A percentile compares a stretch with the other conserved stretches of the same genome.
Conservation (phyloP, 2,329 filamentous ascomycete species). For the Neopestalotiopsis clavispora region DNA sequence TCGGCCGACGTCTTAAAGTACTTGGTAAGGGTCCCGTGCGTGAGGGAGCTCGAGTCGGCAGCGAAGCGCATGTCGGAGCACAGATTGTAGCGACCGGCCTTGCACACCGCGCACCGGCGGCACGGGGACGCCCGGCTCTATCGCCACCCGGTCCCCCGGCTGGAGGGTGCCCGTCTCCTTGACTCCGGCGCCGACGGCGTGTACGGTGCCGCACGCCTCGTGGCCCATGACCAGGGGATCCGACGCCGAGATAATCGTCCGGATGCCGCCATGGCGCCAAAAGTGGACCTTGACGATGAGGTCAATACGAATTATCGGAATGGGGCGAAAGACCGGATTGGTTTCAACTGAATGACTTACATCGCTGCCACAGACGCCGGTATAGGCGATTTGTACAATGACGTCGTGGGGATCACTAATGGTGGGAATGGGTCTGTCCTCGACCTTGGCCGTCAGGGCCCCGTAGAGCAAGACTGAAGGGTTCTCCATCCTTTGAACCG, state of each 20-base stretch:
- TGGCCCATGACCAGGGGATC: constrained; percentile 79
- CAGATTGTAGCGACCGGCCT: constrained; percentile 85
- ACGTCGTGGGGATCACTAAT: constrained; percentile 74
- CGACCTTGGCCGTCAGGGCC: constrained; percentile 72
- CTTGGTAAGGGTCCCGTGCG: constrained; percentile 85
- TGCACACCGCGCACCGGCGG: constrained; percentile 78
- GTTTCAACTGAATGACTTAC: constrained; percentile 33
- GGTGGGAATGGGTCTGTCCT: constrained; percentile 75
- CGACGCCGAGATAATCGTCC: constrained; percentile 75
- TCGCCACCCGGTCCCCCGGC: constrained; percentile 80
- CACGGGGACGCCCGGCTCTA: constrained; percentile 93
- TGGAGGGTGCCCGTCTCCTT: constrained; percentile 54
- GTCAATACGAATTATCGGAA: not conserved
- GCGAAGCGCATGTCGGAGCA: constrained; percentile 89
- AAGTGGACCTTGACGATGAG: constrained; percentile 63
- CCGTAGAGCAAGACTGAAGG: constrained; percentile 85
- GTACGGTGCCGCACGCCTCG: constrained; percentile 78
- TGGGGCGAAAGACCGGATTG: not conserved
- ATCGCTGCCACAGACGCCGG: constrained; percentile 87
- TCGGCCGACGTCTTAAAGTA: constrained; percentile 86
- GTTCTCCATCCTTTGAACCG: constrained; percentile 61
- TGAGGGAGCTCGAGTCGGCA: constrained; percentile 77
- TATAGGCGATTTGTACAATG: constrained; percentile 81
- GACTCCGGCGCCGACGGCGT: constrained; percentile 70
- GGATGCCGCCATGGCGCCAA: constrained; percentile 86